These are phyloP conservation scores for Helenozyma rhizophorensis DNA, from an alignment of 805 yeast species.

Conservation along the genomic window DNA sequence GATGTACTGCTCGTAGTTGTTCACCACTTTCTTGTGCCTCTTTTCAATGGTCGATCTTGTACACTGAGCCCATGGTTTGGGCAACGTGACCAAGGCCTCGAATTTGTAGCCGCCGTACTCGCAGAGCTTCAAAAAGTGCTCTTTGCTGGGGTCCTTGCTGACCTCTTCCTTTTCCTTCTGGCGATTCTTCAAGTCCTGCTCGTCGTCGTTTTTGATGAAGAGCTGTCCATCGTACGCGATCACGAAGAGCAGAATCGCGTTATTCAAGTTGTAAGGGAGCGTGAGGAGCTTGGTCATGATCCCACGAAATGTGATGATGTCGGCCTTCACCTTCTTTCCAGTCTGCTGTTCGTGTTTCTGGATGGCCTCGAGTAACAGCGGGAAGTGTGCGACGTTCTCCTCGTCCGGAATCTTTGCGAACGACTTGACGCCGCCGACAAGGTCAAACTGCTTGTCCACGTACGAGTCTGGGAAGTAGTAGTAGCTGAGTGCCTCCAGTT, in stretches of 20 bases:
- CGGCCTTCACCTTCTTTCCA: slow-evolving; percentile 48
- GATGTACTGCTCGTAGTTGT: slow-evolving; percentile 71
- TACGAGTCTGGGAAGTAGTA: slow-evolving; percentile 77
- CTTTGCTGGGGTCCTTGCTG: slow-evolving; percentile 16
- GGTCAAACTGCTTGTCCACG: slow-evolving; percentile 55
- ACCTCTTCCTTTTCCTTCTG: slow-evolving; percentile 15
- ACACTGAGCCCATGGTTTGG: slow-evolving; percentile 69
- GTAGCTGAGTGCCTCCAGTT: slow-evolving; percentile 54
- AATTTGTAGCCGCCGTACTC: slow-evolving; percentile 79
- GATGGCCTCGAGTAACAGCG: slow-evolving; percentile 54
- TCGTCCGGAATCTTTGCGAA: slow-evolving; percentile 55
- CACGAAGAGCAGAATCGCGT: slow-evolving; percentile 57
- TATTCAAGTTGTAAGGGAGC: slow-evolving; percentile 56
- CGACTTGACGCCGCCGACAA: slow-evolving; percentile 58
- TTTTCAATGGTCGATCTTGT: slow-evolving; percentile 65
- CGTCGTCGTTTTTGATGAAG: slow-evolving; percentile 53
- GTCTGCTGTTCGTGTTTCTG: slow-evolving; percentile 48
- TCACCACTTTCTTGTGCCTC: slow-evolving; percentile 56
- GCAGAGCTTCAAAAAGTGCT: slow-evolving; percentile 33
- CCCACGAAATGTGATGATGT: slow-evolving; percentile 83
- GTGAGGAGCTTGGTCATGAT: slow-evolving; percentile 69
- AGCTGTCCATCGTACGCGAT: slow-evolving; percentile 72
- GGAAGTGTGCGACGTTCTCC: slow-evolving; percentile 51
- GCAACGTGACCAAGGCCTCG: slow-evolving; percentile 70
- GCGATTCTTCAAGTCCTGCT: slow-evolving; percentile 29